Evolutionary conservation across 148 eudicot species (phyloP).

Genomic region (Pouteria glomerata): DNA sequence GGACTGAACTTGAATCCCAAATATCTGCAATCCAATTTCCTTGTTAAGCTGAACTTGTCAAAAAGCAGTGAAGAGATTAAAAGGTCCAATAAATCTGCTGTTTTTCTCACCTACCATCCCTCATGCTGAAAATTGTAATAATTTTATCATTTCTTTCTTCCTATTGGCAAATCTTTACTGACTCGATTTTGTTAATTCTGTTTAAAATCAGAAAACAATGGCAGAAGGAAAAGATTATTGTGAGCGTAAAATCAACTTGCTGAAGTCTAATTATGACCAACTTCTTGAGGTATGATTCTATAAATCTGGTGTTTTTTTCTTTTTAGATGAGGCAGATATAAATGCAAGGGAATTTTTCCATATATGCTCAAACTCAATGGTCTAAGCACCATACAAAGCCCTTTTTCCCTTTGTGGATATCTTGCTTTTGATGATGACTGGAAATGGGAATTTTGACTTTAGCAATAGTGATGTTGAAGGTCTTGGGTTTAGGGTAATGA

Average conservation of each 20-base stretch:
- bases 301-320: neutral
- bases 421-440: neutral
- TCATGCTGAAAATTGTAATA: neutral
- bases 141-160: neutral
- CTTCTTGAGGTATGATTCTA: conserved; percentile 74
- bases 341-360: neutral
- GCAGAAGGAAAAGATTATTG: conserved; percentile 87
- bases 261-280: conserved; percentile 91
- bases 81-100: neutral
- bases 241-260: conserved; percentile 86
- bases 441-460: too few relatives aligned
- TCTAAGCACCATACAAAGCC: too few relatives aligned
- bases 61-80: neutral
- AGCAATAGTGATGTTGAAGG: too few relatives aligned
- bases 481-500: too few relatives aligned
- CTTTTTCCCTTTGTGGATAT: neutral
- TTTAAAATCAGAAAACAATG: conserved; percentile 82
- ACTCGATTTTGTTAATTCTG: conserved; percentile 9
- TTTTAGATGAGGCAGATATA: neutral
- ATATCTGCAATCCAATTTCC: too few relatives aligned
- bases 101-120: neutral
- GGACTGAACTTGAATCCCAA: too few relatives aligned
- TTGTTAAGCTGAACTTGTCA: neutral
- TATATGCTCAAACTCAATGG: neutral
- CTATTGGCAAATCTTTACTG: neutral